These are phyloP conservation scores for Senna tora DNA, from an alignment of 306 rosid species.

Conservation along the genomic window DNA sequence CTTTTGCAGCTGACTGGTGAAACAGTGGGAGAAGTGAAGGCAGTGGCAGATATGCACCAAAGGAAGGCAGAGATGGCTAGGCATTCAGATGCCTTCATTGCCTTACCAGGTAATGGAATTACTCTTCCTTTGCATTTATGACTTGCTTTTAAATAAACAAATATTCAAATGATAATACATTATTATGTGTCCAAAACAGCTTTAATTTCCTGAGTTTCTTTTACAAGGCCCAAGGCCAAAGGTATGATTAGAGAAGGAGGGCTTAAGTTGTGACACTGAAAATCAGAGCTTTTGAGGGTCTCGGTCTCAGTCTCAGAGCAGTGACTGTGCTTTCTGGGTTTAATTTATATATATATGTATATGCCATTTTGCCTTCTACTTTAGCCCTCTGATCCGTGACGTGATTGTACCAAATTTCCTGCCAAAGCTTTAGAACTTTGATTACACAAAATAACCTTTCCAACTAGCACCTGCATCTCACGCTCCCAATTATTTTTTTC, in stretches of 20 bases:
- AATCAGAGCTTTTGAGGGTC: slow-evolving; percentile 50
- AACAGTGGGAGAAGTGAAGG: slow-evolving; percentile 97
- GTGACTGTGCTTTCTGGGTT: slow-evolving; percentile 36
- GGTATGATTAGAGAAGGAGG: slow-evolving; percentile 46
- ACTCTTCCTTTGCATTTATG: slow-evolving; percentile 21
- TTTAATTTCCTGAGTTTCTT: slow-evolving; percentile 25
- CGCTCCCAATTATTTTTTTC: slow-evolving; percentile 48
- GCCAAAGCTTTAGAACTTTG: slow-evolving; percentile 44
- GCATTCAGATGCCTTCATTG: slow-evolving; percentile 99
- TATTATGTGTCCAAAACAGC: slow-evolving; percentile 6
- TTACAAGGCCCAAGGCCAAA: slow-evolving; percentile 49
- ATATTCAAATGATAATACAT: no score
- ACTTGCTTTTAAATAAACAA: no score
- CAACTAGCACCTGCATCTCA: slow-evolving; percentile 58
- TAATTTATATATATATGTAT: no score
- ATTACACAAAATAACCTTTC: slow-evolving; percentile 39
- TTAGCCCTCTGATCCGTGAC: slow-evolving; percentile 37
- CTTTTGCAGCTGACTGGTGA: slow-evolving; percentile 91
- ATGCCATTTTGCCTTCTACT: slow-evolving; percentile 41
- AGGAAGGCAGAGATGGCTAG: slow-evolving; percentile 99
- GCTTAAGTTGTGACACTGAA: slow-evolving; percentile 59
- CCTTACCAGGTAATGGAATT: slow-evolving; percentile 81
- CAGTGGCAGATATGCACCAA: slow-evolving; percentile 99
- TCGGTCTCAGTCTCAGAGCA: slow-evolving; percentile 32
- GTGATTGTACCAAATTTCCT: slow-evolving; percentile 40